These are phyloP conservation scores for Tricholoma sp. DNA, from an alignment of 768 basidiomycete genomes.

Conservation along the genomic window DNA sequence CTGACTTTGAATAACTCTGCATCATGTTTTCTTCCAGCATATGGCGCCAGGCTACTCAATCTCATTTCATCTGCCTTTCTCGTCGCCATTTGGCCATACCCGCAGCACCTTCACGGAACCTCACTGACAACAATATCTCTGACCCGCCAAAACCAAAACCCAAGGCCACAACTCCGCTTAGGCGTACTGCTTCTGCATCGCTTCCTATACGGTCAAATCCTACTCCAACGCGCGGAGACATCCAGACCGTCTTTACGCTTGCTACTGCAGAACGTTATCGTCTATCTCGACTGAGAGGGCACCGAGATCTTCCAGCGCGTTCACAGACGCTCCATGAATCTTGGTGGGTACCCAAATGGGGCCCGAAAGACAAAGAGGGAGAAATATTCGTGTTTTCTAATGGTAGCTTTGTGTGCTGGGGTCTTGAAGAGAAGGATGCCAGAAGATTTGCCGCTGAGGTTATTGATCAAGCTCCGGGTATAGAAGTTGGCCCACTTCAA, in stretches of 20 bases:
- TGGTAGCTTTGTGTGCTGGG: slow-evolving; percentile 91
- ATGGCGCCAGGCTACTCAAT: neutral
- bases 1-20: no score
- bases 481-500: slow-evolving; percentile 59
- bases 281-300: slow-evolving; percentile 53
- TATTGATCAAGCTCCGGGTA: slow-evolving; percentile 43
- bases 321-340: slow-evolving; percentile 67
- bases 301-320: slow-evolving; percentile 44
- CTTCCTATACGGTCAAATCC: slow-evolving; percentile 83
- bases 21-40: no score
- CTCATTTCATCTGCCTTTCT: neutral
- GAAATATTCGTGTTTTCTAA: slow-evolving; percentile 89
- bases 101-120: neutral
- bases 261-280: slow-evolving; percentile 84
- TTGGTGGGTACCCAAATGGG: slow-evolving; percentile 77
- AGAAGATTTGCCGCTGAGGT: slow-evolving; percentile 61
- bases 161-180: slow-evolving; percentile 75
- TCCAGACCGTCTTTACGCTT: slow-evolving; percentile 75
- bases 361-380: slow-evolving; percentile 50
- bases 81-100: neutral
- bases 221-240: slow-evolving; percentile 78
- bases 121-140: neutral
- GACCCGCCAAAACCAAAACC: slow-evolving; percentile 57
- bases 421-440: slow-evolving; percentile 72
- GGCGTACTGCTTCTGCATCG: slow-evolving; percentile 81